Base-by-base conservation (phyloP, 2,329 filamentous ascomycete species). In the Fulvia fulva region DNA sequence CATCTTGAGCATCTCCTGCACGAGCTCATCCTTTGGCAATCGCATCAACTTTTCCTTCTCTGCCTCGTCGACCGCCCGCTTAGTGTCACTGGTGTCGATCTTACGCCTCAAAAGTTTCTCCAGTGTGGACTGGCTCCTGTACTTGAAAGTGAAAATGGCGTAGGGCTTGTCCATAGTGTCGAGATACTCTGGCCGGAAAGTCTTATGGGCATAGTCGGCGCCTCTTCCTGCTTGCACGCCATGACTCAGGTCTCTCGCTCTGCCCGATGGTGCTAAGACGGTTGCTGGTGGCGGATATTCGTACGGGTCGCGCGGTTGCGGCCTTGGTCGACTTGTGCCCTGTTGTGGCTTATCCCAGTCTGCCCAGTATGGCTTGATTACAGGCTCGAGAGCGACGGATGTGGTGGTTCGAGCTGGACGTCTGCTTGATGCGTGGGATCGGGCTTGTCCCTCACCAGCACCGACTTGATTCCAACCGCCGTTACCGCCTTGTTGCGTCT, bases 101-200 rank as follows among this genome's bases (percentile, higher is more conserved):
- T 64, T 67, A 11, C 61, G 57, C 16, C 63, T 64, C 19, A 77
- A 65, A 30, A 78, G 71, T 44, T 68, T 62, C 60, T 72, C 67
- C 30, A 80, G 63, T 16, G 68, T 64, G 34, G 61, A 63, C 53
- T 59, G 66, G 53, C 69, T 73, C 2, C 77, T 72, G 58, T 79
- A 80, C 54, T 76, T 76, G 72, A 80, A 80, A n/a, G 72, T 71
- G 64, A 80, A 80, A 11, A 80, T 74, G 0, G 77, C 78, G 58
- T 78, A 80, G 23, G 76, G 74, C 47, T 62, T 55, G 14, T 69
- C 61, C 65, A 75, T 69, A 0, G 60, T 54, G 62, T 80, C 78
- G 5, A 79, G 44, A 58, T 80, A 80, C 41, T 70, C 66, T 1
- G 77, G 77, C 3, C 71, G 61, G 1, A 67, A 67, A 0, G 72